Base-by-base conservation (phyloP, 176 grass and related monocot species). In the Miscanthus lutarioriparius region DNA sequence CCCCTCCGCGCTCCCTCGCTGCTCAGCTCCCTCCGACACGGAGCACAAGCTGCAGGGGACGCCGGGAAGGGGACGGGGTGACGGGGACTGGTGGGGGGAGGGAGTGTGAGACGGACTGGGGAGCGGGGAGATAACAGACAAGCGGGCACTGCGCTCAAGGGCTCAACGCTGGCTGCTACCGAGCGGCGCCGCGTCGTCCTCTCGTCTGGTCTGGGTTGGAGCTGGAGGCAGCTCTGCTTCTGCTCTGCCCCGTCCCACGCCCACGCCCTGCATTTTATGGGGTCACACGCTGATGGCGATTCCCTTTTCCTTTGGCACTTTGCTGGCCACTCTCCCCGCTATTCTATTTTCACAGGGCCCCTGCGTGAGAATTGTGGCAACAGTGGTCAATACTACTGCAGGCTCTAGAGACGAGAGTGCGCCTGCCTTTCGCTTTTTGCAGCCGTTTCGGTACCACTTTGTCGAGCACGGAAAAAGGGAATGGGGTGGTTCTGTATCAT, bases 281-380 rank as follows among this genome's bases (percentile, higher is more conserved):
- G 80, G 68, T 33, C 54, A 82, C 78, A 81, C 35, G 48, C 67
- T 81, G 71, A 82, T 65, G 71, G 40, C 37, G 91, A 99, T 99
- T 86, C 93, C 93, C 86, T 78, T 96, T 92, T 86, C 80, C 86
- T 94, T 94, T 91, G 93, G 81, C 91, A 56, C 86, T 87, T 85
- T 86, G 88, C 83, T 87, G 70, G 78, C 77, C 80, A 83, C 73
- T 78, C 73, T 77, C 35, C 15, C 49, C 49, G 39, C 33, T 85
- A 45, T 32, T 41, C 62, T 73, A 20, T 72, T 67, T 28, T 76
- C 16, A 39, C 67, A 72, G 74, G 74, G 23, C 17, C 28, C 6
- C 14, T 48, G 54, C 6, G 70, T 70, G 70, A 76, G 77, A 53
- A 77, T 20, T 25, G 83, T 19, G 38, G 68, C 8, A 49, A 75